phyloP scores from a whole-genome alignment of 345 rosid species.

The Gossypium herbaceum region DNA sequence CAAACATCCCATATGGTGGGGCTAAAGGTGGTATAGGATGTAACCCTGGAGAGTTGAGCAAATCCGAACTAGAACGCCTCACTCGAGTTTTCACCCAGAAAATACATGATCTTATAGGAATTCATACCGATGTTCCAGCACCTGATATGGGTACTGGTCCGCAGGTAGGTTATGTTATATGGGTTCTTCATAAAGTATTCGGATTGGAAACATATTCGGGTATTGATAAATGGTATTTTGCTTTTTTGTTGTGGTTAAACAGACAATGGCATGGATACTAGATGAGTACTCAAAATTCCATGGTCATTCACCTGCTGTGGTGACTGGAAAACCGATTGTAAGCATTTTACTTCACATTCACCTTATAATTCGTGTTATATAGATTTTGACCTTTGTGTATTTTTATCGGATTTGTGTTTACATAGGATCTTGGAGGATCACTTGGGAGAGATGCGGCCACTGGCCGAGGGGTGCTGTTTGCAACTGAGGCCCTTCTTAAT shows the following conservation, averaged over 20 bases:
- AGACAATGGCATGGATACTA: conserved; percentile 99
- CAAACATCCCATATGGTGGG: conserved; percentile 93
- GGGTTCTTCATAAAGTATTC: background rate
- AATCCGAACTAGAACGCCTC: conserved; percentile 76
- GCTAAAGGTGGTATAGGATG: conserved; percentile 99
- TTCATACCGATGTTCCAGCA: conserved; percentile 93
- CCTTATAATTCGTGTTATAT: no score
- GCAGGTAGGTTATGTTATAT: conserved; percentile 31
- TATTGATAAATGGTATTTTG: background rate
- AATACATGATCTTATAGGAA: conserved; percentile 86
- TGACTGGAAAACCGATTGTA: conserved; percentile 89
- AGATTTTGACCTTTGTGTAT: background rate
- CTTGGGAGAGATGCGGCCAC: conserved; percentile 97
- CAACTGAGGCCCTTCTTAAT: conserved; percentile 85
- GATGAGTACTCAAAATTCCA: conserved; percentile 96
- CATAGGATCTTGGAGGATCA: conserved; percentile 95
- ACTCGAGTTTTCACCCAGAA: conserved; percentile 95
- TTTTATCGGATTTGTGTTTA: background rate
- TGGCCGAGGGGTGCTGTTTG: conserved; percentile 92
- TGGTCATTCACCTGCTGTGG: conserved; percentile 89
- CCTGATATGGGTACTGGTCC: conserved; percentile 99
- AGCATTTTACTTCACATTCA: conserved; percentile 4
- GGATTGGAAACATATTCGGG: background rate
- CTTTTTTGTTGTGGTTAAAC: conserved; percentile 17
- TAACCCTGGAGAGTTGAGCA: conserved; percentile 58